Evolutionary conservation across 1,139 yeast genomes (phyloP).

Genomic region (Lipomyces yarrowii): DNA sequence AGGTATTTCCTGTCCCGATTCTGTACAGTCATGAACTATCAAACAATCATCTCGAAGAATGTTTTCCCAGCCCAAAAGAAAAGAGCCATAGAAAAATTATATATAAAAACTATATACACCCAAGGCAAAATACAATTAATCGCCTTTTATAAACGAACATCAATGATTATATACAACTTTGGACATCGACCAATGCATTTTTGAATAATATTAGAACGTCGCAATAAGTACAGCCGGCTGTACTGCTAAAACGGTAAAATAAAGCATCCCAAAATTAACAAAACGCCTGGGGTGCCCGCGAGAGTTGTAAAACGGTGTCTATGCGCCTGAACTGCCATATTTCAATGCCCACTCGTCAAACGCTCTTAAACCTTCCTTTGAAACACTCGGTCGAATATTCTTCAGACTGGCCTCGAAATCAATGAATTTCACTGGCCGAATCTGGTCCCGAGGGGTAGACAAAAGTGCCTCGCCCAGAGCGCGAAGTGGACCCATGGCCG

Average conservation of each 20-base stretch:
- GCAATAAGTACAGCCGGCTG: neutral
- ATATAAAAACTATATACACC: neutral
- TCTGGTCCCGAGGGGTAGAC: slow-evolving; percentile 81
- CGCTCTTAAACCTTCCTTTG: slow-evolving; percentile 73
- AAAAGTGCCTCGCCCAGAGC: slow-evolving; percentile 86
- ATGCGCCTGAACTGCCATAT: slow-evolving; percentile 92
- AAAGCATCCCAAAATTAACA: neutral
- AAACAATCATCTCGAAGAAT: neutral
- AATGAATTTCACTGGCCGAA: slow-evolving; percentile 71
- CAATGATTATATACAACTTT: neutral
- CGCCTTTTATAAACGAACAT: neutral
- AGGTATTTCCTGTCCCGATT: neutral
- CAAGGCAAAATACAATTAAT: neutral
- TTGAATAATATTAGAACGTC: neutral
- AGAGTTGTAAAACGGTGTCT: slow-evolving; percentile 28
- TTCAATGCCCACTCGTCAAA: slow-evolving; percentile 89
- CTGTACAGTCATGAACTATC: neutral
- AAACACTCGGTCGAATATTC: slow-evolving; percentile 90
- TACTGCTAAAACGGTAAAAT: neutral
- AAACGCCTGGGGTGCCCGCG: neutral
- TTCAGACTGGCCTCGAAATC: slow-evolving; percentile 80
- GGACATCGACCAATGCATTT: neutral
- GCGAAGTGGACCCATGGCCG: slow-evolving; percentile 97
- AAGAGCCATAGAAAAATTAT: neutral
- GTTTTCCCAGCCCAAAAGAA: neutral